Base-by-base conservation (phyloP, 495 filamentous ascomycete species). In the Aspergillus cavernicola region DNA sequence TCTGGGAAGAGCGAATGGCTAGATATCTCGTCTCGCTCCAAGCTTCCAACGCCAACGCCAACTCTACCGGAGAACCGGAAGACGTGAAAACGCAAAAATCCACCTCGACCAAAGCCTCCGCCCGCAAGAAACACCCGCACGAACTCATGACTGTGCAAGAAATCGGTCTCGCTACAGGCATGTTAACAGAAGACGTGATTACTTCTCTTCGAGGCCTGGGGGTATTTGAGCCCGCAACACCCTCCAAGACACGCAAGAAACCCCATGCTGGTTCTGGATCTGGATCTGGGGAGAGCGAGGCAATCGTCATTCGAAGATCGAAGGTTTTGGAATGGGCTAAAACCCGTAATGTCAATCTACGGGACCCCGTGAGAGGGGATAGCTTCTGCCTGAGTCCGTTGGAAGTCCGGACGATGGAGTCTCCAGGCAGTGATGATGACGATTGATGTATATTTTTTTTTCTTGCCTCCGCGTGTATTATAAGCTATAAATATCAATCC, bases 1-100 rank as follows among this genome's bases (percentile, higher is more conserved):
- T 86, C 66, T 97, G 92, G 92, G 85, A 85, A 6, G 83, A 84
- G 28, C 86, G 90, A 39, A 81, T 97, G 53, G 84, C 83, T 29
- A 76, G 88, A 24, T 83, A 84, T 47, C 68, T 63, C 9, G 20
- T 84, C 22, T n/a, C n/a, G n/a, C 66, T 90, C 23, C 66, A 60
- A 15, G 65, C 59, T 6, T 59, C 62, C 20, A 47, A 50, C 12
- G 12, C 16, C 20, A 42, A 52, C 11, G 12, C 29, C 44, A 35
- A 22, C 10, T 37, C 41, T 13, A 29, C 53, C 22, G 62, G 50
- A n/a, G 61, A 63, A 10, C 58, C 56, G 8, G 58, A 66, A 18
- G 63, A 70, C 7, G 3, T 16, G n/a, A 50, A 37, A 51, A 68
- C 69, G 49, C 62, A 66, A 11, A 63, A 52, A 20, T 49, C 60